Evolutionary conservation across 331 rosid genomes (phyloP), one percentile per base, ranked within the genome.

Genomic region (Quercus phellos): DNA sequence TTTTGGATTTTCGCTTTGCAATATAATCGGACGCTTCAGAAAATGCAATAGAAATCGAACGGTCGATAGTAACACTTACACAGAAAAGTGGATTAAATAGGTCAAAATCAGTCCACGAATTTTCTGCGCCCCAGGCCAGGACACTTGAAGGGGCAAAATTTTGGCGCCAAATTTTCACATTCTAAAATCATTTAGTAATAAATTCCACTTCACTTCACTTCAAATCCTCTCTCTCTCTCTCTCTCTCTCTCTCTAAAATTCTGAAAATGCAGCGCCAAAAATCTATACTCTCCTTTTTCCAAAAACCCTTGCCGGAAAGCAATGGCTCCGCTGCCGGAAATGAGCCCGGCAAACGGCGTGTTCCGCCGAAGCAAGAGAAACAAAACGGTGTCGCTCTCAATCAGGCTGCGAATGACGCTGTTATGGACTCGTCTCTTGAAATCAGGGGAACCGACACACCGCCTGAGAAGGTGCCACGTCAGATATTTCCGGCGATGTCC

Each of bases 371-470:
- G 38, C 80, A 84, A 16, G 24, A 60, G 27, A 75, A 79, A 32
- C 63, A 56, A n/a, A 68, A 43, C 34, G 75, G 70, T 43, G 29
- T 77, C 35, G 51, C 50, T 53, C 53, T 66, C 72, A 75, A 68
- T 22, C 86, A 61, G 58, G 84, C 74, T 4, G 51, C 60, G 24
- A 46, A 38, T 58, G 64, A 51, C 54, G 51, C 72, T 10, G 73
- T 63, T 13, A 46, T 29, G 34, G 85, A 81, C 70, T 68, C 86
- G 22, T 75, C 84, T 11, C 22, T 61, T 42, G 92, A 88, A 61
- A 83, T 94, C 70, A 87, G 81, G 17, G 98, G 97, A 89, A 88
- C 97, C 27, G 97, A 92, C n/a, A 92, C 98, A 27, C 98, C 98
- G 78, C 98, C 97, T 78, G 97, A 94, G 90, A 94, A 94, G 86